Percentiles rank a stretch among this genome's conserved stretches.
These are phyloP conservation scores for Russula abietina DNA, from an alignment of 768 basidiomycete genomes.

Conservation along the genomic window DNA sequence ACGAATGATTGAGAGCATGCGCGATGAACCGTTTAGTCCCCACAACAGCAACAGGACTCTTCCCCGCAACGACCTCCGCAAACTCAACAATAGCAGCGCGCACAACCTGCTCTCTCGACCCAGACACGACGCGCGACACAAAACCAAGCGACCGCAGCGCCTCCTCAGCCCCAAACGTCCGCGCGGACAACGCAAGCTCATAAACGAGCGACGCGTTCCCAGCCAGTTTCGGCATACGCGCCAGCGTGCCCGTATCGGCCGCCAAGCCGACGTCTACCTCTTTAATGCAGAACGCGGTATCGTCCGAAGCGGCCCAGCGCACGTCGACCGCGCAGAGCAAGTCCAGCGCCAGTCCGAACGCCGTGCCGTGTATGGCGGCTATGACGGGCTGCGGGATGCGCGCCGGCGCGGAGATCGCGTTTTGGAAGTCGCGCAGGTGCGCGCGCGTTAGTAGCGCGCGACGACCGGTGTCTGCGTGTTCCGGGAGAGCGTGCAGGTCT, in stretches of 20 bases:
- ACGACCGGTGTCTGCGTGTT: constrained; percentile 44
- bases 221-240: constrained; percentile 69
- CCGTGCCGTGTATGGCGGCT: constrained; percentile 69
- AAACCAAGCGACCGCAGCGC: constrained; percentile 62
- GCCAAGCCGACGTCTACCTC: constrained; percentile 86
- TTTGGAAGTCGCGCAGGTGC: constrained; percentile 57
- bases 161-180: constrained; percentile 62
- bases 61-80: constrained; percentile 58
- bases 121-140: constrained; percentile 57
- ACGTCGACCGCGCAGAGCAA: constrained; percentile 73
- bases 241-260: constrained; percentile 82
- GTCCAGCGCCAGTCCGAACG: constrained; percentile 75
- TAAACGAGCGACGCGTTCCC: constrained; percentile 67
- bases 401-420: constrained; percentile 60
- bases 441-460: constrained; percentile 44
- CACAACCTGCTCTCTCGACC: constrained; percentile 61
- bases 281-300: constrained; percentile 64
- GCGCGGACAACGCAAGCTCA: constrained; percentile 72
- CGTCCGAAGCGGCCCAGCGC: constrained; percentile 62
- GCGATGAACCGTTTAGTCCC: constrained; percentile 73
- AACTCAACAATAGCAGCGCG: constrained; percentile 53
- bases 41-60: constrained; percentile 73
- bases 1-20: constrained; percentile 79
- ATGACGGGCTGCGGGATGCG: constrained; percentile 75
- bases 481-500: constrained; percentile 30